Evolutionary conservation across 129 eudicot species (phyloP).

Genomic region (Solidago caesia): DNA sequence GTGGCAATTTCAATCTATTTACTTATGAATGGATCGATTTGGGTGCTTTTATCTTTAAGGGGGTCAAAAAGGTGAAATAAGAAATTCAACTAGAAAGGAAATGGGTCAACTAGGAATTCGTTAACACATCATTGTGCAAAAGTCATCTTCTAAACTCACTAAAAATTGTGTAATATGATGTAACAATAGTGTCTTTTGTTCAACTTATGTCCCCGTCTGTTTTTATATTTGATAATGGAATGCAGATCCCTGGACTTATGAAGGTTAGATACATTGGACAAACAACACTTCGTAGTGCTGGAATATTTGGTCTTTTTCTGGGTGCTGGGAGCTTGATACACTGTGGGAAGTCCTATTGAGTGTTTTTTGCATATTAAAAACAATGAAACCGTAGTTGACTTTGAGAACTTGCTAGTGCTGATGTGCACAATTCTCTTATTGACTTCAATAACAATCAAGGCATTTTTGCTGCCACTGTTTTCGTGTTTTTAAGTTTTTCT

Average conservation of each 20-base stretch:
- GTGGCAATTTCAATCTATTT: too few relatives aligned
- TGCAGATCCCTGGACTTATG: conserved; percentile 52
- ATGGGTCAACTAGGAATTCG: too few relatives aligned
- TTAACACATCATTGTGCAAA: too few relatives aligned
- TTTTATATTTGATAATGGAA: not conserved
- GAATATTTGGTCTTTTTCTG: conserved; percentile 55
- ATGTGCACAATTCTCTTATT: conserved; percentile 14
- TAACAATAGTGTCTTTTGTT: too few relatives aligned
- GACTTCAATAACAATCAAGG: not conserved
- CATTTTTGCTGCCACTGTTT: not conserved
- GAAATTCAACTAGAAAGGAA: too few relatives aligned
- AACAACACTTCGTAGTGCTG: conserved; percentile 62
- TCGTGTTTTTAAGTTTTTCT: not conserved
- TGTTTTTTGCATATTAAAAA: conserved; percentile 6
- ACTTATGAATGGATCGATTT: too few relatives aligned
- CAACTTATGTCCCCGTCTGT: not conserved
- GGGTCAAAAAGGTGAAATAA: too few relatives aligned
- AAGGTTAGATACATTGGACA: conserved; percentile 54
- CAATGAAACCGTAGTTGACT: conserved; percentile 28
- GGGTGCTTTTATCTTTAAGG: too few relatives aligned
- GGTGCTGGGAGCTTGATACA: conserved; percentile 69
- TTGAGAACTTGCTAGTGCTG: conserved; percentile 12
- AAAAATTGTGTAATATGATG: too few relatives aligned
- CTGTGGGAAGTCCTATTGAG: conserved; percentile 51
- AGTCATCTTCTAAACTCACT: too few relatives aligned